phyloP scores from a whole-genome alignment of 1,284 basidiomycete species.

The Ustilago lituana region DNA sequence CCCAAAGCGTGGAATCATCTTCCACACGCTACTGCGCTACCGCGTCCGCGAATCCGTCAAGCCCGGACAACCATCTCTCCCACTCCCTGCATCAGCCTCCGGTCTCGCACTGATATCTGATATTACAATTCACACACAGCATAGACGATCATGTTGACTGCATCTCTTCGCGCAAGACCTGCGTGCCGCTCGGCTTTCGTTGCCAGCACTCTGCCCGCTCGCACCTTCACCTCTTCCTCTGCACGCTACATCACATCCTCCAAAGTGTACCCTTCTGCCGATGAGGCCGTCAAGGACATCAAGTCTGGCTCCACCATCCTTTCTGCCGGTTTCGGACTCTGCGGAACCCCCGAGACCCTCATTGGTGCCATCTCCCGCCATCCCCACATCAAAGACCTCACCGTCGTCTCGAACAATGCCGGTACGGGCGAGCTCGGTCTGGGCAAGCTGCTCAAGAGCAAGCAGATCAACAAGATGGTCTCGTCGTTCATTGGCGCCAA shows the following conservation, averaged over 20 bases:
- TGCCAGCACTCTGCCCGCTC: slow-evolving; percentile 15
- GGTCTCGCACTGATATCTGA: too few relatives aligned
- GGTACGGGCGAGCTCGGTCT: slow-evolving; percentile 62
- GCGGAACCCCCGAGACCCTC: slow-evolving; percentile 65
- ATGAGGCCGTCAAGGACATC: slow-evolving; percentile 64
- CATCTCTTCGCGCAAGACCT: slow-evolving; percentile 22
- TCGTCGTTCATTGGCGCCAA: slow-evolving; percentile 65
- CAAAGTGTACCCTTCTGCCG: slow-evolving; percentile 54
- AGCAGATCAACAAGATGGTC: slow-evolving; percentile 60
- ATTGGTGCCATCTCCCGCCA: slow-evolving; percentile 57
- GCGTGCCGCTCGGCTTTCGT: slow-evolving; percentile 15
- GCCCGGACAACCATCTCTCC: too few relatives aligned
- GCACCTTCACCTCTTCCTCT: slow-evolving; percentile 23
- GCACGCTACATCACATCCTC: slow-evolving; percentile 5
- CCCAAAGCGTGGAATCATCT: too few relatives aligned
- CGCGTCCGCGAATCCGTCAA: too few relatives aligned
- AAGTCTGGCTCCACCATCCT: slow-evolving; percentile 54
- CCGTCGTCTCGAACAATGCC: slow-evolving; percentile 64
- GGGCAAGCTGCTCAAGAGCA: slow-evolving; percentile 55
- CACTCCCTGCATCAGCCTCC: too few relatives aligned
- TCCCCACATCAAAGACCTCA: slow-evolving; percentile 54
- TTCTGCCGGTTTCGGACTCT: slow-evolving; percentile 64
- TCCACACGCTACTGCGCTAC: too few relatives aligned
- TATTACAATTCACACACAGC: too few relatives aligned
- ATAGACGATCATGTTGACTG: slow-evolving; percentile 31